Base-by-base conservation (phyloP, 2,329 filamentous ascomycete genomes). In the Calonectria leucothoes region DNA sequence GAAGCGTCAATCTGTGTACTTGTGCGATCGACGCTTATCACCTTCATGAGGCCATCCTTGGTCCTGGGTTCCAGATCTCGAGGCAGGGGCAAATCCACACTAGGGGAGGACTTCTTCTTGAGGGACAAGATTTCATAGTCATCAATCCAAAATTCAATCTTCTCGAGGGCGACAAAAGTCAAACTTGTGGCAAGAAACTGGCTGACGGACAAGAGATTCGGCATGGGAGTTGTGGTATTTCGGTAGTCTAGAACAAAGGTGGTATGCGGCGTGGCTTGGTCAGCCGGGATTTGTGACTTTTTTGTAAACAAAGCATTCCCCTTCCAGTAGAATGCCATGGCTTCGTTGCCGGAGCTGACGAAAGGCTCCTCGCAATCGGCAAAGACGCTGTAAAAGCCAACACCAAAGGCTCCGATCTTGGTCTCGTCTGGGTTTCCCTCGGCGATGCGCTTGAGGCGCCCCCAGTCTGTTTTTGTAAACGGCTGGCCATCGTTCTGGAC, bases 251-350 rank as follows among this genome's bases (percentile, higher is more conserved):
- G 89, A 59, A 98, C 93, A 82, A 99, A 99, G n/a, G 93, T 94
- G 2, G 97, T 99, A 79, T 96, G 91, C 37, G 88, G 87, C 69
- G 89, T 93, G 20, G 88, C 86, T 80, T 95, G 89, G 29, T 91
- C 91, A 57, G 91, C 88, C 1, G 94, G 92, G 10, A 98, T 86
- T 77, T 93, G 92, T 27, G 97, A 89, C 78, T 95, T 94, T 79
- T 96, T 94, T 29, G 97, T 99, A 83, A 98, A 98, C 2, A 99
- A 89, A 6, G 95, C 95, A 83, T 98, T 98, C n/a, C 94, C 96
- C 84, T 98, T 98, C 97, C 97, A 99, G 87, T 98, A 99, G 82
- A 99, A 99, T 0, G 96, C 96, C 95, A 99, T 98, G 45, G 95
- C 96, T 84, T 98, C 93, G 75, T 90, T 91, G 0, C 97, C 97